Percentiles rank a stretch among this genome's conserved stretches.
Conservation (phyloP, 116 monocot genomes). For the Trichopus zeylanicus region DNA sequence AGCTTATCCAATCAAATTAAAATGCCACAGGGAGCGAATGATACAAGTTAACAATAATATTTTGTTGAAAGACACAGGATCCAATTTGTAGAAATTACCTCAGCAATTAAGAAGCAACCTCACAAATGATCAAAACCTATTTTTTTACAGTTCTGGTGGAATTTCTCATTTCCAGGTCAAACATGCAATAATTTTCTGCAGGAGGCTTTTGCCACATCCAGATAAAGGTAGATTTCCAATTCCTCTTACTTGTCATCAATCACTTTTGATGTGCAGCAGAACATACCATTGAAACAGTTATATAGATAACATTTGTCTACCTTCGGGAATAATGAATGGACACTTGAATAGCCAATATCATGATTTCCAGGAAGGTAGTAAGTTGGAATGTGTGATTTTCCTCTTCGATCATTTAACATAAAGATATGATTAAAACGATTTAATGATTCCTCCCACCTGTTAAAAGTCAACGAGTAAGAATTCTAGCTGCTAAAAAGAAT, state of each 20-base stretch:
- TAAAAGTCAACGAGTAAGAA: slow-evolving; percentile 19
- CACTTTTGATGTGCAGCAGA: neutral
- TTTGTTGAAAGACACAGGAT: too few relatives aligned
- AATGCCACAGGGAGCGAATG: too few relatives aligned
- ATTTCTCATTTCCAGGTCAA: too few relatives aligned
- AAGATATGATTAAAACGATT: slow-evolving; percentile 73
- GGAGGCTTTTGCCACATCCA: too few relatives aligned
- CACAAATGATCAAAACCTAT: too few relatives aligned
- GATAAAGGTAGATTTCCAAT: neutral
- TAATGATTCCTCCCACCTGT: slow-evolving; percentile 80
- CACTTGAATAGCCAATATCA: slow-evolving; percentile 70
- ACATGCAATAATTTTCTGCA: too few relatives aligned
- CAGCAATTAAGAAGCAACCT: too few relatives aligned
- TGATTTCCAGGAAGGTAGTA: slow-evolving; percentile 89
- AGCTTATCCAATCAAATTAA: too few relatives aligned
- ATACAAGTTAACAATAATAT: neutral
- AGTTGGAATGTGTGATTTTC: slow-evolving; percentile 26
- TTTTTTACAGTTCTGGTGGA: too few relatives aligned
- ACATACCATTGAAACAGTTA: neutral
- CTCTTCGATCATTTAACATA: slow-evolving; percentile 31
- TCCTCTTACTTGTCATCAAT: neutral
- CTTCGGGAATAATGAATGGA: slow-evolving; percentile 50
- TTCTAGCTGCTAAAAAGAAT: slow-evolving; percentile 8
- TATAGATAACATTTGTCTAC: slow-evolving; percentile 23
- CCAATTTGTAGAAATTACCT: too few relatives aligned